phyloP scores from a whole-genome alignment of 148 eudicot species.

The Hydrangea macrophylla region DNA sequence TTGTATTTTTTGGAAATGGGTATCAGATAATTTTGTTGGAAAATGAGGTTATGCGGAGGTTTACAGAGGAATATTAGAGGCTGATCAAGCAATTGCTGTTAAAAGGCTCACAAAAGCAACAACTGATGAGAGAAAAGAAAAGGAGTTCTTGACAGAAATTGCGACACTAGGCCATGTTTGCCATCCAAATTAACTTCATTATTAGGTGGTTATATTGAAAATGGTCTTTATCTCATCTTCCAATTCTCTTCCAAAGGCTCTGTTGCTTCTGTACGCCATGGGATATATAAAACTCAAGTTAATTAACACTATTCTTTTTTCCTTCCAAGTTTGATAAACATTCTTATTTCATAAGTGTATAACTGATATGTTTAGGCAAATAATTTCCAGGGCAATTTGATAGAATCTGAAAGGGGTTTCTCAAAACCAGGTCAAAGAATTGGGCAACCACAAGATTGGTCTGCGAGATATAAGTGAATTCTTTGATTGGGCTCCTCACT shows the following conservation, averaged over 20 bases:
- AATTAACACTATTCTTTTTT: no score
- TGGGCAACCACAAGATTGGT: no score
- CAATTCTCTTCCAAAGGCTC: conserved; percentile 80
- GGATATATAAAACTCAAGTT: conserved; percentile 36
- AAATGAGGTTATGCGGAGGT: conserved; percentile 95
- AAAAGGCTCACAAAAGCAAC: conserved; percentile 58
- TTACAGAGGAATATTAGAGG: conserved; percentile 54
- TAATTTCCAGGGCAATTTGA: no score
- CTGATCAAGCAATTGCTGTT: conserved; percentile 78
- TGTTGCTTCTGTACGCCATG: conserved; percentile 89
- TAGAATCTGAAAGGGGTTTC: no score
- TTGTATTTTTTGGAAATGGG: background rate
- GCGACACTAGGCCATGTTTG: conserved; percentile 86
- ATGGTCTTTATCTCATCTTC: conserved; percentile 79
- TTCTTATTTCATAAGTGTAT: no score
- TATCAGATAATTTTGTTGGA: conserved; percentile 82
- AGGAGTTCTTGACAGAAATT: conserved; percentile 87
- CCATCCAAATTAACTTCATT: conserved; percentile 78
- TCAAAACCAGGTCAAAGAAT: no score
- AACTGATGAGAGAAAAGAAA: conserved; percentile 75
- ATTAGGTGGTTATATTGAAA: conserved; percentile 79
- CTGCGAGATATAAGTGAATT: no score
- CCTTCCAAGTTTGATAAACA: no score
- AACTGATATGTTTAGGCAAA: no score
- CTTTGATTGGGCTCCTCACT: no score